Percentiles rank a stretch among this genome's conserved stretches.
Evolutionary conservation across 1,284 basidiomycete species (phyloP).

Genomic region (Xerocomus tenax): DNA sequence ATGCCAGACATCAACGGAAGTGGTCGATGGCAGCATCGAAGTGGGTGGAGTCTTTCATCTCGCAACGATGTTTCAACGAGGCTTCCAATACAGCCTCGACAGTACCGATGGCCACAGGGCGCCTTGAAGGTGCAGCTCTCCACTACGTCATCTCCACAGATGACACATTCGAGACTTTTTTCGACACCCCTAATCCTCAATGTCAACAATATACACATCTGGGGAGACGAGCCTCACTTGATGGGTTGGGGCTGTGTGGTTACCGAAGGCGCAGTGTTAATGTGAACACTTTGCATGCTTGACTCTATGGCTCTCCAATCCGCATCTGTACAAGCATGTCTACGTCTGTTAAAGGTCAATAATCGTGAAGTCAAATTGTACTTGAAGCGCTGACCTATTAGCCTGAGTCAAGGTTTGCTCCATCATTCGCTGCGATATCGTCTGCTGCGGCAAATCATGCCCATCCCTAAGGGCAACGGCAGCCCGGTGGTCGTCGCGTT

Average conservation of each 20-base stretch:
- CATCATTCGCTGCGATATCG: slow-evolving; percentile 23
- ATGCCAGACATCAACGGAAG: slow-evolving; percentile 28
- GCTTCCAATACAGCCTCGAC: slow-evolving; percentile 30
- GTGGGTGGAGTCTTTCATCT: slow-evolving; percentile 37
- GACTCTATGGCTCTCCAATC: not conserved
- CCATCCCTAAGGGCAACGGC: slow-evolving; percentile 18
- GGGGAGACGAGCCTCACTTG: slow-evolving; percentile 9
- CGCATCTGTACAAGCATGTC: not conserved
- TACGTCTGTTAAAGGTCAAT: slow-evolving; percentile 9
- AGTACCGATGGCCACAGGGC: slow-evolving; percentile 35
- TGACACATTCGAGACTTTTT: slow-evolving; percentile 16
- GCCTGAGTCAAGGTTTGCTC: not conserved
- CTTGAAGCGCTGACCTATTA: slow-evolving; percentile 6
- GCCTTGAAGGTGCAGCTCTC: slow-evolving; percentile 17
- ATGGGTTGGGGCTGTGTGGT: not conserved
- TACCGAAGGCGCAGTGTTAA: not conserved
- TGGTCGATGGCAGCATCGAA: slow-evolving; percentile 34
- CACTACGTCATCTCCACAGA: slow-evolving; percentile 18
- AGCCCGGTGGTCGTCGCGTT: slow-evolving; percentile 19
- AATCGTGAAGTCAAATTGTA: not conserved
- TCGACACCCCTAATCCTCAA: not conserved
- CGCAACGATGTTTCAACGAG: slow-evolving; percentile 33
- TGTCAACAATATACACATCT: not conserved
- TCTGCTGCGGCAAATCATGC: slow-evolving; percentile 14
- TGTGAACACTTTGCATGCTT: slow-evolving; percentile 1